Percentiles rank a stretch among this genome's conserved stretches.
These are phyloP conservation scores for Zymoseptoria pseudotritici DNA, from an alignment of 2,329 filamentous ascomycete genomes.

Conservation along the genomic window DNA sequence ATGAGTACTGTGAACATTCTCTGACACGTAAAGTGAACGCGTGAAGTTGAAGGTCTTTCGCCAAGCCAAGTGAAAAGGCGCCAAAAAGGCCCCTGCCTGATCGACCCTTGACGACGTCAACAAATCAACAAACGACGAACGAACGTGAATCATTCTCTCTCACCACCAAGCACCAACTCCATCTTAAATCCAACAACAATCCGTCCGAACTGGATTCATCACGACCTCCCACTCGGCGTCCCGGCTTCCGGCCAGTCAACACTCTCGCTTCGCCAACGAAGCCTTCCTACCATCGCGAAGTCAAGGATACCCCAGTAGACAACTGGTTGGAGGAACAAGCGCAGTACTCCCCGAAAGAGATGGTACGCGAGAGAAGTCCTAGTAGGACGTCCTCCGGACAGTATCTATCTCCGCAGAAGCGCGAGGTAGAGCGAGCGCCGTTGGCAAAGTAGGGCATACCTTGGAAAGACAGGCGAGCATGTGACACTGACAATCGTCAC, in stretches of 20 bases:
- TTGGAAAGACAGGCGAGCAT: not conserved
- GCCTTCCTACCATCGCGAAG: constrained; percentile 2
- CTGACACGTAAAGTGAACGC: not conserved
- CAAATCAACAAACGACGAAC: not conserved
- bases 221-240: constrained; percentile 4
- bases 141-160: not conserved
- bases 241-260: constrained; percentile 15
- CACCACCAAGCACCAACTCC: not conserved
- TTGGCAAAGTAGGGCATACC: constrained; percentile 19
- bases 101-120: not conserved
- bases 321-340: constrained; percentile 2
- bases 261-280: constrained; percentile 14
- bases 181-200: not conserved
- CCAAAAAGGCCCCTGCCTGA: not conserved
- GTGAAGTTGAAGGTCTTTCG: not conserved
- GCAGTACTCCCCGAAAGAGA: constrained; percentile 1
- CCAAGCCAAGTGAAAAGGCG: not conserved
- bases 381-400: constrained; percentile 15
- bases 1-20: not conserved
- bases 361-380: constrained; percentile 20
- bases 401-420: constrained; percentile 16
- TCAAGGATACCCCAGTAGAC: not conserved
- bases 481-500: not conserved
- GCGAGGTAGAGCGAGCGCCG: constrained; percentile 16
- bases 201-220: not conserved